Evolutionary conservation across 495 filamentous ascomycete genomes (phyloP).

Genomic region (Entonaema liquescens): DNA sequence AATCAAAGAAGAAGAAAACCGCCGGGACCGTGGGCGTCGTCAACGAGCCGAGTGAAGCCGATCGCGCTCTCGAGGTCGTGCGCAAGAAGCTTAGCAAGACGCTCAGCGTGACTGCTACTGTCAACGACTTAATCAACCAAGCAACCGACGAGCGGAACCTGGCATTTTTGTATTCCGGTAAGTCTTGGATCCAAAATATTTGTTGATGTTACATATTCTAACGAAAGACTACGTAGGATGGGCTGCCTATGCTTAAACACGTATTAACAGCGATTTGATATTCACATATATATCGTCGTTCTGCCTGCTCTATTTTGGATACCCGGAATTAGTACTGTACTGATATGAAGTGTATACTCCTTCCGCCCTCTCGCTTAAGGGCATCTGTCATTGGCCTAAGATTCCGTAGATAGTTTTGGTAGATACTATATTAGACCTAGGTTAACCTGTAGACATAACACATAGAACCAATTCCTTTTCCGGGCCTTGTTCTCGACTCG

Average conservation of each 20-base stretch:
- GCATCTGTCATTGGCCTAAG: neutral
- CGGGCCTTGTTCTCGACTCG: neutral
- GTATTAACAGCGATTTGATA: constrained; percentile 17
- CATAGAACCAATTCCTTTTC: neutral
- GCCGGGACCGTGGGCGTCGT: constrained; percentile 51
- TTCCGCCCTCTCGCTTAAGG: neutral
- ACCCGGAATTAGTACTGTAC: neutral
- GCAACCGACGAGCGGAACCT: constrained; percentile 93
- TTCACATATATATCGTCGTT: constrained; percentile 17
- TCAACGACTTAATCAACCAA: constrained; percentile 96
- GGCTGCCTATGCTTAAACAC: constrained; percentile 37
- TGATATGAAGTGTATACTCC: neutral
- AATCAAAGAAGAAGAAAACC: constrained; percentile 54
- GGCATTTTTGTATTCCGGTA: constrained; percentile 90
- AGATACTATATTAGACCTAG: neutral
- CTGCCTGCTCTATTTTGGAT: constrained; percentile 1
- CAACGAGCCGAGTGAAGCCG: constrained; percentile 89
- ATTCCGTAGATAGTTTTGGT: neutral
- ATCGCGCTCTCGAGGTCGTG: constrained; percentile 89
- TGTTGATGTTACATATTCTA: neutral
- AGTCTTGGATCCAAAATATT: constrained; percentile 42
- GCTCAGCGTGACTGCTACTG: constrained; percentile 90
- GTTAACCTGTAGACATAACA: neutral
- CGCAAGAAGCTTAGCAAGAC: constrained; percentile 94
- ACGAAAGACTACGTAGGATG: constrained; percentile 19